Base-by-base conservation (phyloP, 495 filamentous ascomycete genomes). In the Aspergillus nidulans region DNA sequence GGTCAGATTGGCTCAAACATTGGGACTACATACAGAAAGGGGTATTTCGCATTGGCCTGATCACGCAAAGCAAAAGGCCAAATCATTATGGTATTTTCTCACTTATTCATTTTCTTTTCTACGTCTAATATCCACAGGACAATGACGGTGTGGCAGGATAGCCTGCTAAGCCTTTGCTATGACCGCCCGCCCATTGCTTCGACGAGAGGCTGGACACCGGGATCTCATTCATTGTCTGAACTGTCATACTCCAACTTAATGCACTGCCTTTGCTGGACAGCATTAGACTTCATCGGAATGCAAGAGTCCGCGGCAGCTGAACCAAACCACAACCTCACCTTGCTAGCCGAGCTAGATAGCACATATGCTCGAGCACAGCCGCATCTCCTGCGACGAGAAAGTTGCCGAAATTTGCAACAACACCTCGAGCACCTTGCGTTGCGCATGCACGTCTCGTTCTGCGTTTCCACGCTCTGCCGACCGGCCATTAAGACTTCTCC, bases 1-100 rank as follows among this genome's bases (percentile, higher is more conserved):
- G 0, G 65, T 78, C 6, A 66, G 76, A 24, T 56, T 79, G 20
- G 74, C 75, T 26, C 75, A 79, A 47, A 76, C 74, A 1, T 64
- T 79, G 46, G 76, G 76, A 0, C 52, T 73, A 6, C 70, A 73
- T 38, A 69, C 65, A 1, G 64, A 67, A 18, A 59, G 52, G 32
- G 63, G 69, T 24, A 60, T 63, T 0, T 18, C 58, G 0, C 56
- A 67, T 25, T 63, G 59, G 51, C 69, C 69, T 0, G 69, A 66
- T 12, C 46, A 61, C 45, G 48, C 70, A 0, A 61, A 55, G 51
- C 36, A 21, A 8, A 70, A 65, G 32, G 64, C 63, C 2, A 60
- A 50, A 28, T 53, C 40, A 28, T 43, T 73, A 26, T 73, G 69
- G 69, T 70, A 61, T 9, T 23, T 8, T 0, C 48, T 7, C 30